Conservation (phyloP, 345 rosid genomes). For the Eucalyptus marginata region DNA sequence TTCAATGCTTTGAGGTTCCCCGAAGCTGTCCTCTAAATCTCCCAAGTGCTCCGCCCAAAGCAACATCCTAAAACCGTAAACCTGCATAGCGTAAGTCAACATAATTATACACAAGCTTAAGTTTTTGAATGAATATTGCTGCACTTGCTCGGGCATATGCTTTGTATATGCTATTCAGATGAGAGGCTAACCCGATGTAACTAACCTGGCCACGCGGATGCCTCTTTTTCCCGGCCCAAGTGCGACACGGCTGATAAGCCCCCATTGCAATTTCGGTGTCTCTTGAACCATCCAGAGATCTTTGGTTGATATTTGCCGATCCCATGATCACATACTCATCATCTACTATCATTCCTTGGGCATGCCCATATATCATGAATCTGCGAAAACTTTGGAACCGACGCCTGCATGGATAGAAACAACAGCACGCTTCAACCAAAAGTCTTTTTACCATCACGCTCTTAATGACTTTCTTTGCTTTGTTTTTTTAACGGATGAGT, state of each 20-base stretch:
- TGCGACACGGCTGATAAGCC: conserved; percentile 43
- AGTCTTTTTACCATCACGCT: background rate
- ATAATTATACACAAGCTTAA: background rate
- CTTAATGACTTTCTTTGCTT: accelerated
- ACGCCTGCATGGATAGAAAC: conserved; percentile 13
- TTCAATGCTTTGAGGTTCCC: background rate
- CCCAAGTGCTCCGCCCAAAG: conserved; percentile 70
- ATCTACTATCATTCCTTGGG: conserved; percentile 66
- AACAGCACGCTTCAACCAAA: background rate
- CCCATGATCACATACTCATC: conserved; percentile 59
- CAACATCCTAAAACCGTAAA: conserved; percentile 60
- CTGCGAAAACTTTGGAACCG: conserved; percentile 24
- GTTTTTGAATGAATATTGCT: background rate
- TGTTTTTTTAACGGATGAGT: background rate
- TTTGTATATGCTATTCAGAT: background rate
- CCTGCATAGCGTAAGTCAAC: conserved; percentile 11
- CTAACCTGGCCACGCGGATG: conserved; percentile 52
- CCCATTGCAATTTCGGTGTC: conserved; percentile 77
- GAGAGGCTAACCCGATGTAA: background rate
- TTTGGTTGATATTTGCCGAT: conserved; percentile 66
- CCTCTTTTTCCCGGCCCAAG: conserved; percentile 38
- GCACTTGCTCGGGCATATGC: too few relatives aligned
- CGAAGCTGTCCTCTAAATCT: conserved; percentile 15
- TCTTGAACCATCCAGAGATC: conserved; percentile 68
- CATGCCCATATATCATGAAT: conserved; percentile 70